phyloP scores from a whole-genome alignment of 345 rosid genomes.

The Aethionema arabicum region DNA sequence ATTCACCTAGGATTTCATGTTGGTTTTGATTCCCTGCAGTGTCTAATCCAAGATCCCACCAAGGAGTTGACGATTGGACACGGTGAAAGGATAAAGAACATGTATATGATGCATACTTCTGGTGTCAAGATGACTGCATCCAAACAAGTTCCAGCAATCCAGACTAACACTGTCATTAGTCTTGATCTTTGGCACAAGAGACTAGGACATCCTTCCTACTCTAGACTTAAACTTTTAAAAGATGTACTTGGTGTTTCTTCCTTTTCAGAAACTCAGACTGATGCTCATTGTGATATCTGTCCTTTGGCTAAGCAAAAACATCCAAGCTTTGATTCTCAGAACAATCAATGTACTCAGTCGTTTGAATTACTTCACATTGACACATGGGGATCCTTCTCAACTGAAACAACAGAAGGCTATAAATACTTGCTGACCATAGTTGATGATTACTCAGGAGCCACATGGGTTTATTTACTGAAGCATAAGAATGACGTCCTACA shows the following conservation, averaged over 20 bases:
- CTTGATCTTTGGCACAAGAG: not conserved
- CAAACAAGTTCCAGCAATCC: too few species aligned
- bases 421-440: not conserved
- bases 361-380: not conserved
- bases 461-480: not conserved
- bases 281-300: not conserved
- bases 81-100: not conserved
- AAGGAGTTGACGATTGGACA: not conserved
- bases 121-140: too few species aligned
- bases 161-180: too few species aligned
- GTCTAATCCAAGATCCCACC: not conserved
- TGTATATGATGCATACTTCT: too few species aligned
- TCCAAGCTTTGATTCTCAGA: too few species aligned
- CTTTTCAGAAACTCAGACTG: not conserved
- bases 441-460: not conserved
- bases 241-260: not conserved
- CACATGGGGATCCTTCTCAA: not conserved
- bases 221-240: not conserved
- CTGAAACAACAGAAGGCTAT: not conserved
- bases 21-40: not conserved
- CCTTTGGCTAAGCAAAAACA: not conserved
- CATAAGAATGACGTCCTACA: not conserved
- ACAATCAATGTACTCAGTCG: too few species aligned
- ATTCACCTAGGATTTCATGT: not conserved
- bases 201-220: not conserved